Evolutionary conservation across 257 asterid genomes (phyloP).

Genomic region (Solanum boliviense): DNA sequence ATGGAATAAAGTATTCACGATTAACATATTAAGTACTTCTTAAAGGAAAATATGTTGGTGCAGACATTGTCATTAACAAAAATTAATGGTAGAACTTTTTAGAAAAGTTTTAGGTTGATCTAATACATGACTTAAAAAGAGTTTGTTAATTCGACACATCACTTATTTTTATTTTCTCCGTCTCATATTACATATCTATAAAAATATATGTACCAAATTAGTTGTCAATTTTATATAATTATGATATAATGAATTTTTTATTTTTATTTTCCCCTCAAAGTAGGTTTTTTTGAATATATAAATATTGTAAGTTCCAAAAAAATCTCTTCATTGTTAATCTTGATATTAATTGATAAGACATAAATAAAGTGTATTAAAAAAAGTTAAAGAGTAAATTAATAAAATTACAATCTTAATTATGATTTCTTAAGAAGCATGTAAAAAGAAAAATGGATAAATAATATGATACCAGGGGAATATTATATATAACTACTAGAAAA

Average conservation of each 20-base stretch:
- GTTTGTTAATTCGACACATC: not conserved
- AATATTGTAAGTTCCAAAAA: not conserved
- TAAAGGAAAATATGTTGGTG: not conserved
- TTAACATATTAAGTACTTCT: not conserved
- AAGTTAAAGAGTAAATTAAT: not conserved
- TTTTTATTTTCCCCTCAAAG: too few species aligned
- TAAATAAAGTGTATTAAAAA: not conserved
- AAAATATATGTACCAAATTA: too few species aligned
- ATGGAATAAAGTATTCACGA: not conserved
- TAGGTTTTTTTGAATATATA: too few species aligned
- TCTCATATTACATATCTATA: not conserved
- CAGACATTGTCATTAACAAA: not conserved
- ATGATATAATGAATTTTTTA: too few species aligned
- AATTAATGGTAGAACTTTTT: not conserved
- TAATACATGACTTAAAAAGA: not conserved
- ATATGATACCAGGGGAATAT: too few species aligned
- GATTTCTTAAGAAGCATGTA: too few species aligned
- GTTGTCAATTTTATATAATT: not conserved
- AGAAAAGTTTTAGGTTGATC: not conserved
- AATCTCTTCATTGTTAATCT: not conserved
- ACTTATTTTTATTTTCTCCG: not conserved
- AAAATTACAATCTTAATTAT: too few species aligned
- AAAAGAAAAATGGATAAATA: too few species aligned
- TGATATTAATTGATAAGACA: not conserved
- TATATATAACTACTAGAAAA: not conserved